These are phyloP conservation scores for Aspergillus heteromorphus DNA, from an alignment of 495 filamentous ascomycete species.

Conservation along the genomic window DNA sequence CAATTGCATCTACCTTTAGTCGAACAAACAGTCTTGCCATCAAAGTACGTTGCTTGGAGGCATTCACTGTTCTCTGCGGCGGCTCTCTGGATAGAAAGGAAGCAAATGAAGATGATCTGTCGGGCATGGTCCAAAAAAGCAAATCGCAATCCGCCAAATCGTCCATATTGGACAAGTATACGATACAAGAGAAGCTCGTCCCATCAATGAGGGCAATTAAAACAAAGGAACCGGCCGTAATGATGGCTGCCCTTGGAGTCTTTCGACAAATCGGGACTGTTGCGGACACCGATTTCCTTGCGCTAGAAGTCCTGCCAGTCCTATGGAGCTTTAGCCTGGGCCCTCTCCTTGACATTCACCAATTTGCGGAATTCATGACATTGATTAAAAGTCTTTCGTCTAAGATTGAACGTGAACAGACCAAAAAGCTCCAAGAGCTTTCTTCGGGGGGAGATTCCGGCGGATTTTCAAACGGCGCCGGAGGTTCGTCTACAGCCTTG, in stretches of 20 bases:
- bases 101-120: conserved; percentile 58
- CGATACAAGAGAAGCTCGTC: conserved; percentile 93
- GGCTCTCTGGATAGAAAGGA: conserved; percentile 46
- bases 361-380: conserved; percentile 85
- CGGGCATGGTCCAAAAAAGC: conserved; percentile 51
- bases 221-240: conserved; percentile 94
- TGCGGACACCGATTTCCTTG: conserved; percentile 88
- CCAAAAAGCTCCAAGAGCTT: conserved; percentile 78
- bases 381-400: conserved; percentile 75
- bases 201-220: conserved; percentile 89
- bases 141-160: conserved; percentile 53
- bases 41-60: conserved; percentile 86
- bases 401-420: conserved; percentile 82
- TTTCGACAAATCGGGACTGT: conserved; percentile 74
- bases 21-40: conserved; percentile 89
- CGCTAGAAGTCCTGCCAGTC: conserved; percentile 81
- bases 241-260: conserved; percentile 87
- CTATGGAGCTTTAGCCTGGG: conserved; percentile 92
- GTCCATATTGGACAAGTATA: conserved; percentile 90
- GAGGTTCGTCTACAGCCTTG: conserved; percentile 21
- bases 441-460: conserved; percentile 44
- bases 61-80: conserved; percentile 84
- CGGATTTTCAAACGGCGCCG: conserved; percentile 31
- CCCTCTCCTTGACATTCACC: conserved; percentile 75
- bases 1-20: conserved; percentile 82